Evolutionary conservation across 805 yeast species (phyloP).

Genomic region (Candida sanyiensis): DNA sequence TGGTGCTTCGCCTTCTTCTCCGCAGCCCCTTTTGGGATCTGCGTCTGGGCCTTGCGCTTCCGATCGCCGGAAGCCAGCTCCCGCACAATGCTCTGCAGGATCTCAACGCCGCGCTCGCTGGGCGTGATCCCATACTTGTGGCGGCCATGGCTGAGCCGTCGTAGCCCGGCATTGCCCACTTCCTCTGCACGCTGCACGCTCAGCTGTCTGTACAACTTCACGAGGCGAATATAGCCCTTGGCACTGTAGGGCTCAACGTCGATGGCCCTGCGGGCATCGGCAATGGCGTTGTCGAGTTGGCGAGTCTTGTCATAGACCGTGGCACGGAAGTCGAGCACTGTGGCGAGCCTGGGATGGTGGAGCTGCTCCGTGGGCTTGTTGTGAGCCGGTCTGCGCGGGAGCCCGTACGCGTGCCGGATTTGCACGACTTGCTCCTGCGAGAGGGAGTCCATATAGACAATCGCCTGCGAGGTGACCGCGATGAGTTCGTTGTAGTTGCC

Average conservation of each 20-base stretch:
- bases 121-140: conserved; percentile 8
- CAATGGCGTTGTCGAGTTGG: conserved; percentile 12
- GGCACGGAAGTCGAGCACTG: conserved; percentile 23
- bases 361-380: conserved; percentile 3
- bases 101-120: conserved; percentile 10
- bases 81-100: conserved; percentile 10
- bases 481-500: conserved; percentile 15
- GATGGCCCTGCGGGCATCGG: conserved; percentile 16
- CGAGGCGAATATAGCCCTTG: conserved; percentile 21
- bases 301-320: conserved; percentile 19
- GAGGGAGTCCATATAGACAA: conserved; percentile 17
- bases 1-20: not conserved
- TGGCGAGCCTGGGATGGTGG: conserved; percentile 21
- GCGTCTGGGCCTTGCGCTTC: conserved; percentile 9
- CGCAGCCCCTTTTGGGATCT: too few species aligned
- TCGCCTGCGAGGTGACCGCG: conserved; percentile 15
- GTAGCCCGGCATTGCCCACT: conserved; percentile 9
- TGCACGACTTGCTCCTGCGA: conserved; percentile 11
- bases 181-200: conserved; percentile 9
- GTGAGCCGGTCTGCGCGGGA: conserved; percentile 17
- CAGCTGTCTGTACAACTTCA: conserved; percentile 13
- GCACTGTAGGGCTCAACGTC: conserved; percentile 23
- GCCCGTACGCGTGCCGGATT: conserved; percentile 13
- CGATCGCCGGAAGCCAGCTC: too few species aligned
- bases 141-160: conserved; percentile 6